Evolutionary conservation across 2,329 filamentous ascomycete species (phyloP).

Genomic region (Ophiostoma sp.): DNA sequence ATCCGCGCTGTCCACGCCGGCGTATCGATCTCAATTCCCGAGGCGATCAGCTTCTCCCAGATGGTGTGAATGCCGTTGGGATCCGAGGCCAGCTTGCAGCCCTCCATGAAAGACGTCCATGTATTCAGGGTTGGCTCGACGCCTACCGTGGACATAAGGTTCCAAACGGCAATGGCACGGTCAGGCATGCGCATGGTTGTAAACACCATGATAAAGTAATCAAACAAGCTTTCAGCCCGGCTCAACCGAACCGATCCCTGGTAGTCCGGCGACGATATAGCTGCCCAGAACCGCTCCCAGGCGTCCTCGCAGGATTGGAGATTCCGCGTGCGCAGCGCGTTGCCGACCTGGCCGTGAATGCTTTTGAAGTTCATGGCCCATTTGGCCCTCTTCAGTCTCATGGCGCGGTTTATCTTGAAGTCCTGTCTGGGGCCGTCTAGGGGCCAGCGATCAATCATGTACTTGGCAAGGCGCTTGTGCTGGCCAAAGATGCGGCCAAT

Average conservation of each 20-base stretch:
- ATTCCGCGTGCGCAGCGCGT: conserved; percentile 31
- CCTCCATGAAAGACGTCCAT: conserved; percentile 68
- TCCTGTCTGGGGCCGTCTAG: conserved; percentile 5
- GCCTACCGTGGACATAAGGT: conserved; percentile 43
- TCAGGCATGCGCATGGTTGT: conserved; percentile 31
- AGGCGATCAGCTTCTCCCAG: conserved; percentile 58
- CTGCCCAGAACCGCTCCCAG: conserved; percentile 32
- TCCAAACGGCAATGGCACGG: conserved; percentile 35
- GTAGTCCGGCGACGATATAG: conserved; percentile 25
- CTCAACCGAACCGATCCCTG: conserved; percentile 24
- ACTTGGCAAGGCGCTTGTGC: conserved; percentile 15
- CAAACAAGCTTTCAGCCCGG: conserved; percentile 29
- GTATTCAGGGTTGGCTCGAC: conserved; percentile 57
- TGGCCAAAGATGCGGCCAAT: conserved; percentile 28
- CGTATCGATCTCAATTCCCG: conserved; percentile 56
- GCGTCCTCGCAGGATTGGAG: conserved; percentile 27
- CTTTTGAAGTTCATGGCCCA: conserved; percentile 5
- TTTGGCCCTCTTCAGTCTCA: not conserved
- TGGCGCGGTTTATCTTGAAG: not conserved
- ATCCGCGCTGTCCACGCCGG: conserved; percentile 67
- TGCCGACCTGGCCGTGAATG: conserved; percentile 30
- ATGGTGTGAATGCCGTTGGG: conserved; percentile 55
- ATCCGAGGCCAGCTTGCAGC: conserved; percentile 58
- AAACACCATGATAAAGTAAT: conserved; percentile 36
- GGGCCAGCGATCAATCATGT: conserved; percentile 26